These are phyloP conservation scores for Circinella umbellata DNA, from an alignment of 371 early-diverging fungal genomes.

Conservation along the genomic window DNA sequence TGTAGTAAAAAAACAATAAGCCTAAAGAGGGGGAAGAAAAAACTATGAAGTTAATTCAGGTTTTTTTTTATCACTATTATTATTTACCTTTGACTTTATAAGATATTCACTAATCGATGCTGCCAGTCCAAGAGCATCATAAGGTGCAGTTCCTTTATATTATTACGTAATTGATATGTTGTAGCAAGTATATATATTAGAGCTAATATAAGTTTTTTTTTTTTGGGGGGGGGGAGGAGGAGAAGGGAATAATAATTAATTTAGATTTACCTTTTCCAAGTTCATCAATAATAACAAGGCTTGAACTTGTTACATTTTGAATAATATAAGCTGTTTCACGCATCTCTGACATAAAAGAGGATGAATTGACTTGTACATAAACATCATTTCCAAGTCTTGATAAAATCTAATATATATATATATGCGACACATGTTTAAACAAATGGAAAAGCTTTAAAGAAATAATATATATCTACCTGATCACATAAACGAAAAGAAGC, in stretches of 20 bases:
- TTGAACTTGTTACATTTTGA: slow-evolving; percentile 66
- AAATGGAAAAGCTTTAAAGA: too few species aligned
- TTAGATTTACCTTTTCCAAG: slow-evolving; percentile 84
- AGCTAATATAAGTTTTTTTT: too few species aligned
- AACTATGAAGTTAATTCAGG: neutral
- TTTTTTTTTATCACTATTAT: too few species aligned
- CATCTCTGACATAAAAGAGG: slow-evolving; percentile 95
- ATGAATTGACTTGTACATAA: slow-evolving; percentile 66
- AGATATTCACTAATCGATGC: slow-evolving; percentile 82
- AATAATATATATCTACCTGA: slow-evolving; percentile 36
- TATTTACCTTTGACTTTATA: slow-evolving; percentile 55
- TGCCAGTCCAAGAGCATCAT: slow-evolving; percentile 83
- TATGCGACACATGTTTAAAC: too few species aligned
- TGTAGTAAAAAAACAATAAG: slow-evolving; percentile 73
- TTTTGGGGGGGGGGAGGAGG: too few species aligned
- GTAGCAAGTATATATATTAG: too few species aligned
- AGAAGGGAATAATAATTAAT: too few species aligned
- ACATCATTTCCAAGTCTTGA: slow-evolving; percentile 80
- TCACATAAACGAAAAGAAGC: slow-evolving; percentile 82
- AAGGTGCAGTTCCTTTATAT: slow-evolving; percentile 70
- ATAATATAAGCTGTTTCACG: slow-evolving; percentile 86
- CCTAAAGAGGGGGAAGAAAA: slow-evolving; percentile 30
- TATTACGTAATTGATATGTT: too few species aligned
- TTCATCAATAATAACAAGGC: slow-evolving; percentile 95
- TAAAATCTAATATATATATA: slow-evolving; percentile 43